These are phyloP conservation scores for Talaromyces piceae DNA, from an alignment of 2,329 filamentous ascomycete species.

Conservation along the genomic window DNA sequence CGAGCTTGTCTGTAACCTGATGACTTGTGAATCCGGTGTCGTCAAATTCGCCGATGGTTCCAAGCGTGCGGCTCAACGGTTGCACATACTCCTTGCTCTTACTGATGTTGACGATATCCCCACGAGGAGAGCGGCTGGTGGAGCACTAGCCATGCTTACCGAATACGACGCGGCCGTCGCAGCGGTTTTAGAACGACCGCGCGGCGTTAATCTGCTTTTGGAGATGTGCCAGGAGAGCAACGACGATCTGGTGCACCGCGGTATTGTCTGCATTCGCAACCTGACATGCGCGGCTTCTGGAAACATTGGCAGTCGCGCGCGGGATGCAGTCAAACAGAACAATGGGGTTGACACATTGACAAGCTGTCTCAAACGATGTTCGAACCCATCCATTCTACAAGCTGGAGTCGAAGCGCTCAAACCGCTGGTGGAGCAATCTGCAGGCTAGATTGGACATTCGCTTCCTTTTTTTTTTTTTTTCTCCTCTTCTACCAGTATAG, in stretches of 20 bases:
- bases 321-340: constrained; percentile 53
- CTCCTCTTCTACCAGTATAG: background rate
- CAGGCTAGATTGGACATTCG: constrained; percentile 3
- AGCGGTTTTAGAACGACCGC: constrained; percentile 61
- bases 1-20: constrained; percentile 85
- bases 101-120: constrained; percentile 75
- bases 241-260: constrained; percentile 50
- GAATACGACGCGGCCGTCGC: constrained; percentile 67
- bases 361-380: constrained; percentile 60
- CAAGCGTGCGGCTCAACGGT: constrained; percentile 60
- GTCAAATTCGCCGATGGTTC: constrained; percentile 47
- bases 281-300: constrained; percentile 58
- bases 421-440: constrained; percentile 45
- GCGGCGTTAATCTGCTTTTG: constrained; percentile 72
- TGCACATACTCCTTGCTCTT: constrained; percentile 80
- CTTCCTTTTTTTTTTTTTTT: background rate
- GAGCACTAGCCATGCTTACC: constrained; percentile 77
- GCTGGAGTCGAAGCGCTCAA: constrained; percentile 67
- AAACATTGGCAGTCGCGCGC: constrained; percentile 55
- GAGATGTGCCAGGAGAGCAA: constrained; percentile 66
- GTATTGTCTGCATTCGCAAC: constrained; percentile 68
- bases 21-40: constrained; percentile 38
- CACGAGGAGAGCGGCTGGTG: constrained; percentile 77
- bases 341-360: constrained; percentile 63
- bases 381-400: constrained; percentile 62